Conservation (phyloP, 31 red algal species). For the Asparagopsis taxiformis region DNA sequence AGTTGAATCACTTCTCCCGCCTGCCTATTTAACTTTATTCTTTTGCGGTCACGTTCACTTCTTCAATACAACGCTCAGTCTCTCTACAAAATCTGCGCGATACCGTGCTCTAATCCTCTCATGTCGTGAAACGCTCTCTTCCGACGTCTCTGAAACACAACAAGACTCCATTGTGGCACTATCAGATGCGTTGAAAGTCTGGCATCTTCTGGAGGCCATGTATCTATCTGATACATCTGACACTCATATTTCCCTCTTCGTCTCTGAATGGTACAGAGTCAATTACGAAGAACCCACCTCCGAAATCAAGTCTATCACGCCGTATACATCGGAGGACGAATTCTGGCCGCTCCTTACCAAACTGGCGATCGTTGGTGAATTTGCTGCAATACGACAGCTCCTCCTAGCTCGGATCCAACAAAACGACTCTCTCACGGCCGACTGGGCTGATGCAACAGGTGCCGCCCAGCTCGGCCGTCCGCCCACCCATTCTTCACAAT, state of each 20-base stretch:
- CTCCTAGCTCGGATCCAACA: slow-evolving; percentile 2
- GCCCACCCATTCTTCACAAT: slow-evolving; percentile 1
- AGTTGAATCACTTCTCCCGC: slow-evolving; percentile 6
- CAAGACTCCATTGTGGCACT: slow-evolving; percentile 5
- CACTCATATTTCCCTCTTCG: slow-evolving; percentile 27
- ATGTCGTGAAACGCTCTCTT: background rate
- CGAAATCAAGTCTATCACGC: background rate
- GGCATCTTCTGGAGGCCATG: slow-evolving; percentile 43
- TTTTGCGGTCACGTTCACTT: slow-evolving; percentile 32
- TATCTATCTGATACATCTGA: slow-evolving; percentile 24
- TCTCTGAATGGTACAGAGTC: slow-evolving; percentile 34
- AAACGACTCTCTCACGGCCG: background rate
- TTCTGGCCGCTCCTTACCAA: slow-evolving; percentile 52
- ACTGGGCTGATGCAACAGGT: background rate
- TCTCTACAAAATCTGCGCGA: slow-evolving; percentile 9
- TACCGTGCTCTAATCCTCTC: slow-evolving; percentile 30
- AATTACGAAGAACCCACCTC: slow-evolving; percentile 18
- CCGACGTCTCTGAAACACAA: background rate
- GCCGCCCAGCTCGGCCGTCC: background rate
- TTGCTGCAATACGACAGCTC: background rate
- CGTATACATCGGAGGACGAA: slow-evolving; percentile 11
- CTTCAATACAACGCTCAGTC: slow-evolving; percentile 3
- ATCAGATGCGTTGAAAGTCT: slow-evolving; percentile 24
- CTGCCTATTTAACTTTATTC: slow-evolving; percentile 35
- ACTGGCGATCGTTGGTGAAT: slow-evolving; percentile 15